Evolutionary conservation across 441 rosid species (phyloP), one percentile per base, ranked within the genome.

Genomic region (Mallotus japonicus): DNA sequence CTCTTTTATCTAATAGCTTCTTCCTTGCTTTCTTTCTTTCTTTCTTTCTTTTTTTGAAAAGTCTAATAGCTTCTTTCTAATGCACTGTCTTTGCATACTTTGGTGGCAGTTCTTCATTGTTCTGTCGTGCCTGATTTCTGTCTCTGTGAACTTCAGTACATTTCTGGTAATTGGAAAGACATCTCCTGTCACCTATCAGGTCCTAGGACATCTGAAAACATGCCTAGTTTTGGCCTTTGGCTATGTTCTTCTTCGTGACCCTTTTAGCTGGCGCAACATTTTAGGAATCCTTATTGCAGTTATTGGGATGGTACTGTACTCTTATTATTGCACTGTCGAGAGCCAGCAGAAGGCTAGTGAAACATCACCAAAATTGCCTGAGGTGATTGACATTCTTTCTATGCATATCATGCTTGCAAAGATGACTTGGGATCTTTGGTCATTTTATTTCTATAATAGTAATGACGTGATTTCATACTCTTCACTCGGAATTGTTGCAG

Each of bases 111-210:
- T 91, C 89, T 95, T 95, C 89, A 95, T 95, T 67, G 99, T 90
- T 53, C 87, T 95, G 12, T 95, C 99, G 77, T 95, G 99, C 85
- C 68, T 95, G 85, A 95, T 95, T 80, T 92, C 99, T 28, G 99
- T 95, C 65, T 95, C 98, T 47, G 99, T 95, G 70, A 95, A 95
- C 94, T 95, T 95, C 85, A 95, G 99, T 83, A 95, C 98, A 28
- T 95, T 95, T 80, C 81, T 95, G 78, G 99, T 95, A 16, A 95
- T 95, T 50, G 99, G 99, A 75, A 95, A 95, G 87, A 95, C 99
- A 73, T 95, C 99, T 79, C 99, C 99, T 2, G 99, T 95, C 71
- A 92, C 99, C 20, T 95, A 95, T 85, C 99, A 95, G 80, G 99
- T 95, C 66, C 86, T 95, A 34, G 99, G 99, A 67, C 99, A 95